Percentiles rank a stretch among this genome's conserved stretches.
Conservation (phyloP, 1,284 basidiomycete genomes). For the Peniophora sp. region DNA sequence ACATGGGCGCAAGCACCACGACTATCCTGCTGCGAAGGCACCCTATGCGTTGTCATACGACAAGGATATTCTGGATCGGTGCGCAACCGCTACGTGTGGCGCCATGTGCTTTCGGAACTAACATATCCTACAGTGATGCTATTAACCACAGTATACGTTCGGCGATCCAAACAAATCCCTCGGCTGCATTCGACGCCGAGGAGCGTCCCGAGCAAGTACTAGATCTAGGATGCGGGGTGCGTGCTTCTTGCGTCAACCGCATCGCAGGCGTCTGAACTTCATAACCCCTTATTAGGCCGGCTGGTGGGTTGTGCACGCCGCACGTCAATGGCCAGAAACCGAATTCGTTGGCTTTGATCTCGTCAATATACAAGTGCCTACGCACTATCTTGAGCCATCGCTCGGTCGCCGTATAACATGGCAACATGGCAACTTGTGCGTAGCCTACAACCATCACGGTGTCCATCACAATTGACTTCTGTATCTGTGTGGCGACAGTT, state of each 20-base stretch:
- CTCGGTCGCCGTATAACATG: slow-evolving; percentile 53
- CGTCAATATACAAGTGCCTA: slow-evolving; percentile 59
- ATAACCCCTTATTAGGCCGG: slow-evolving; percentile 38
- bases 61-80: slow-evolving; percentile 57
- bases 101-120: neutral
- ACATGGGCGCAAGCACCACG: slow-evolving; percentile 55
- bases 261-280: neutral
- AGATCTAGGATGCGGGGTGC: slow-evolving; percentile 13
- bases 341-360: slow-evolving; percentile 72
- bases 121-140: slow-evolving; percentile 6
- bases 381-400: slow-evolving; percentile 37
- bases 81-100: slow-evolving; percentile 19
- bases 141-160: slow-evolving; percentile 9
- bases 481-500: slow-evolving; percentile 30
- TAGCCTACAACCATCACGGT: slow-evolving; percentile 7
- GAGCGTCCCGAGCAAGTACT: slow-evolving; percentile 12
- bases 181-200: slow-evolving; percentile 6
- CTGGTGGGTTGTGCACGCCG: slow-evolving; percentile 64
- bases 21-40: slow-evolving; percentile 63
- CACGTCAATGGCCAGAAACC: slow-evolving; percentile 59
- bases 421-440: slow-evolving; percentile 71
- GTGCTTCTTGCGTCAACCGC: slow-evolving; percentile 3
- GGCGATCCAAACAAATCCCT: slow-evolving; percentile 5
- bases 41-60: slow-evolving; percentile 67
- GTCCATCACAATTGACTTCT: slow-evolving; percentile 3